A percentile compares a stretch with the other conserved stretches of the same genome.
Evolutionary conservation across 2,329 filamentous ascomycete genomes (phyloP).

Genomic region (Stagonosporopsis vannaccii): DNA sequence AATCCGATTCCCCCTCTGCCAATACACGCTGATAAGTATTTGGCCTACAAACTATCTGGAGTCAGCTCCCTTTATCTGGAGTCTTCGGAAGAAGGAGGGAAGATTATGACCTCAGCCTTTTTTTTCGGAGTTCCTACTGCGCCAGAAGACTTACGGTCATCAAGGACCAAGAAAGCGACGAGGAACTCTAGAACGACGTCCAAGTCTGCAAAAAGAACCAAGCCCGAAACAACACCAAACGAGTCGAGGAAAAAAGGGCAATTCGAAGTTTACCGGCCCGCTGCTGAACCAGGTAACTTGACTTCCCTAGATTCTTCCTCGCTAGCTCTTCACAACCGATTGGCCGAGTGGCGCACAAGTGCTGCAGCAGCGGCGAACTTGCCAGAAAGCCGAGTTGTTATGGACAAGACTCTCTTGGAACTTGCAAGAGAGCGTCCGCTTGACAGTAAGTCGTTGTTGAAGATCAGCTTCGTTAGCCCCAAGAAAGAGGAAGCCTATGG

Average conservation of each 20-base stretch:
- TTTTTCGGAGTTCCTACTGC: slow-evolving; percentile 31
- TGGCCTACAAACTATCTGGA: slow-evolving; percentile 24
- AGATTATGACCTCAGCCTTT: slow-evolving; percentile 28
- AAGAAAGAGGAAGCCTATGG: slow-evolving; percentile 33
- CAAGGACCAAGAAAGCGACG: not conserved
- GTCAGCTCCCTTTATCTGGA: slow-evolving; percentile 32
- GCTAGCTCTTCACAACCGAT: slow-evolving; percentile 31
- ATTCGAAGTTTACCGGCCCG: not conserved
- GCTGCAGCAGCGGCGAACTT: slow-evolving; percentile 25
- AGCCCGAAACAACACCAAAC: not conserved
- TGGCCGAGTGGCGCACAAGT: slow-evolving; percentile 22
- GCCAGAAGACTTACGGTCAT: not conserved
- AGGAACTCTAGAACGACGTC: not conserved
- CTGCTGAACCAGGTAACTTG: not conserved
- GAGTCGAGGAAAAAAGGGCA: not conserved
- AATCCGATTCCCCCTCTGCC: slow-evolving; percentile 32
- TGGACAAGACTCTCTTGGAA: slow-evolving; percentile 30
- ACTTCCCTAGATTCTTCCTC: slow-evolving; percentile 21
- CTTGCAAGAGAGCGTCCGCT: slow-evolving; percentile 36
- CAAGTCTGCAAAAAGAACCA: not conserved
- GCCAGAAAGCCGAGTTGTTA: slow-evolving; percentile 25
- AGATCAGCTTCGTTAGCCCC: slow-evolving; percentile 37
- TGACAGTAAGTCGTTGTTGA: slow-evolving; percentile 24
- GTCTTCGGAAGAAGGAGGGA: slow-evolving; percentile 25
- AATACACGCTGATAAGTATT: slow-evolving; percentile 36